Evolutionary conservation across 139 green algal genomes (phyloP).

Genomic region (Chlorella sp.): DNA sequence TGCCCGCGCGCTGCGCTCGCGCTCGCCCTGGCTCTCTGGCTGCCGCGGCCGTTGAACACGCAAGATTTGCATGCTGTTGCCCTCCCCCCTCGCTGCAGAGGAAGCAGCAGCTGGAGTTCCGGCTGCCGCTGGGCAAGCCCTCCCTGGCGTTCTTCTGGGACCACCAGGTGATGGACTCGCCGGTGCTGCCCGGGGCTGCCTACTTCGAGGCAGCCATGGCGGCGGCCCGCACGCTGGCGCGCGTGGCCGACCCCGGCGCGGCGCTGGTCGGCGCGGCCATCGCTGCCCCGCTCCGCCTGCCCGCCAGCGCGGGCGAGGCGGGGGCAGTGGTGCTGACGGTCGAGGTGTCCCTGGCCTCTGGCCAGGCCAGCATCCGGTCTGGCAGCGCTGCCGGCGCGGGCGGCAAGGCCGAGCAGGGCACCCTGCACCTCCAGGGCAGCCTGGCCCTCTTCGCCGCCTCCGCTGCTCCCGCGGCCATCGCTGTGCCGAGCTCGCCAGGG

Average conservation of each 20-base stretch:
- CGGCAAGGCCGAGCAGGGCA: slow-evolving; percentile 7
- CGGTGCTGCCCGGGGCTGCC: slow-evolving; percentile 46
- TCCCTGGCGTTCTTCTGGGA: slow-evolving; percentile 68
- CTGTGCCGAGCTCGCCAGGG: too few species aligned
- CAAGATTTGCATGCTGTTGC: too few species aligned
- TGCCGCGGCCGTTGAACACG: too few species aligned
- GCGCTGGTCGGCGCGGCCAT: slow-evolving; percentile 38
- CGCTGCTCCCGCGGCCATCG: background rate
- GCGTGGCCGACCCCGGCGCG: slow-evolving; percentile 10
- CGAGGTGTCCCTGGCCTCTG: slow-evolving; percentile 10
- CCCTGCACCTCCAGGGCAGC: background rate
- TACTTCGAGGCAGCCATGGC: slow-evolving; percentile 34
- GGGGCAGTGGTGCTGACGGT: slow-evolving; percentile 1
- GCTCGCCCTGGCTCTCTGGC: too few species aligned
- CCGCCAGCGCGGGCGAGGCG: background rate
- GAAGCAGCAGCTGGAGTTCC: slow-evolving; percentile 46
- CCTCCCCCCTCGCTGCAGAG: slow-evolving; percentile 22
- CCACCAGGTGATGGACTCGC: slow-evolving; percentile 59
- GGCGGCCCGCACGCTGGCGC: slow-evolving; percentile 5
- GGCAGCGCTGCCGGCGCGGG: background rate
- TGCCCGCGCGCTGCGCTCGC: too few species aligned
- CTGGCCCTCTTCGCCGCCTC: background rate
- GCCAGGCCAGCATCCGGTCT: slow-evolving; percentile 41
- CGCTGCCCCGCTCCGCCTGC: slow-evolving; percentile 54
- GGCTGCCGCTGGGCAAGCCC: slow-evolving; percentile 31